A percentile compares a stretch with the other conserved stretches of the same genome.
Conservation (phyloP, 2,329 filamentous ascomycete genomes). For the Ophiocordyceps camponoti-leonardi region DNA sequence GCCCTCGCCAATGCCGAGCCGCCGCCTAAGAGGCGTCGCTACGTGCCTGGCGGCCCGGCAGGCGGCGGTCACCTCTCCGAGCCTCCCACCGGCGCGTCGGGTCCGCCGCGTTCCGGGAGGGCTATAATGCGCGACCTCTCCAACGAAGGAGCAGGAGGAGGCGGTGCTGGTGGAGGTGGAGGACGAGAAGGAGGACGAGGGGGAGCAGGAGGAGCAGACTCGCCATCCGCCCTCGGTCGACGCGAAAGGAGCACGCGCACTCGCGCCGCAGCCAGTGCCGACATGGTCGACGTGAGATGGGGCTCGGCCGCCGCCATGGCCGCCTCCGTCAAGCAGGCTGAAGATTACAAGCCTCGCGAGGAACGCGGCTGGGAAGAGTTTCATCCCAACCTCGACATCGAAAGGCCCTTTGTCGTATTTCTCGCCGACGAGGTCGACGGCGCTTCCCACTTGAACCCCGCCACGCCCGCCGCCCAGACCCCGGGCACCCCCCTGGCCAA, state of each 20-base stretch:
- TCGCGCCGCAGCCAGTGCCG: slow-evolving; percentile 32
- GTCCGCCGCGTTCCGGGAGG: too few species aligned
- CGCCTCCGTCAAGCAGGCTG: slow-evolving; percentile 73
- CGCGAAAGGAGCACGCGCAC: slow-evolving; percentile 40
- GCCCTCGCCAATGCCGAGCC: slow-evolving; percentile 25
- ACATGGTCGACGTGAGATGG: slow-evolving; percentile 50
- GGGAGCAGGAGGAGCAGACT: too few species aligned
- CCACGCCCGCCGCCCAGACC: slow-evolving; percentile 15
- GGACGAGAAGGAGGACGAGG: too few species aligned
- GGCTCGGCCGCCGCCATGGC: slow-evolving; percentile 85
- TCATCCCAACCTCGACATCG: slow-evolving; percentile 86
- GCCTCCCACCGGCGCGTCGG: slow-evolving; percentile 14
- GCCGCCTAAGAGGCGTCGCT: slow-evolving; percentile 54
- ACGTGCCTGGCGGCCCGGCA: slow-evolving; percentile 73
- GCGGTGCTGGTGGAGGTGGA: too few species aligned
- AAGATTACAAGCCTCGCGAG: slow-evolving; percentile 93
- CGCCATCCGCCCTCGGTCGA: slow-evolving; percentile 28
- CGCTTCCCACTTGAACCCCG: slow-evolving; percentile 24
- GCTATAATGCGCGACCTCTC: too few species aligned
- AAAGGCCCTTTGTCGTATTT: slow-evolving; percentile 61
- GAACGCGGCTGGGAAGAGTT: slow-evolving; percentile 97
- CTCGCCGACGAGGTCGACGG: slow-evolving; percentile 76
- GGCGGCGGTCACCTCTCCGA: slow-evolving; percentile 76
- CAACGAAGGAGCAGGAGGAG: too few species aligned
- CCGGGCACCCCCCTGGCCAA: slow-evolving; percentile 14